Conservation (phyloP, 1,139 yeast species). For the Meyerozyma smithsonii region DNA sequence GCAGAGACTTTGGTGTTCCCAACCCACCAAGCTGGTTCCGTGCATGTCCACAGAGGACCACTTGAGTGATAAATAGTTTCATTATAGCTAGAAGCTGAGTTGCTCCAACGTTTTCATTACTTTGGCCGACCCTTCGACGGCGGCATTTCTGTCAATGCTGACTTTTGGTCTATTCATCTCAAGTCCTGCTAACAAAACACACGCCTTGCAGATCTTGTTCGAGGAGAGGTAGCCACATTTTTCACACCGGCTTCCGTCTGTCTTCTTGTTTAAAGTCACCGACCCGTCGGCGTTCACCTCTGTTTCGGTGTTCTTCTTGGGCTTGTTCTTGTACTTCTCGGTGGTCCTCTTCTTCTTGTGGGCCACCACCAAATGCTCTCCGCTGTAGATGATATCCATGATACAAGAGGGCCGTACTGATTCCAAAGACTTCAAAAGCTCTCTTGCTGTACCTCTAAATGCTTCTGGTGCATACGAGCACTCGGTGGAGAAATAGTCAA, state of each 20-base stretch:
- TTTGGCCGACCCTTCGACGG: constrained; percentile 65
- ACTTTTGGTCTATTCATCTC: constrained; percentile 70
- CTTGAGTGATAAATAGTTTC: neutral
- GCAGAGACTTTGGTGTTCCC: constrained; percentile 79
- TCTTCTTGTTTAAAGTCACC: constrained; percentile 35
- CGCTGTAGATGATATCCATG: constrained; percentile 89
- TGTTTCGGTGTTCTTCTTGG: constrained; percentile 14
- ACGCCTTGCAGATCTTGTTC: constrained; percentile 87
- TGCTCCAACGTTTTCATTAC: constrained; percentile 61
- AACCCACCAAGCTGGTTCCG: constrained; percentile 71
- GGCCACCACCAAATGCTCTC: constrained; percentile 75
- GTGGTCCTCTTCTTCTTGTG: constrained; percentile 41
- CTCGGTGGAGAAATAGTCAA: constrained; percentile 95
- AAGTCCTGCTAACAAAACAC: constrained; percentile 80
- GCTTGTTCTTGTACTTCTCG: constrained; percentile 25
- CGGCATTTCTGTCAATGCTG: constrained; percentile 44
- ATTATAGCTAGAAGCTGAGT: constrained; percentile 48
- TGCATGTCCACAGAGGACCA: constrained; percentile 39
- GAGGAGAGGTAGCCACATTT: constrained; percentile 91
- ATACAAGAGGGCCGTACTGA: constrained; percentile 90
- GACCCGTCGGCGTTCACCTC: constrained; percentile 62
- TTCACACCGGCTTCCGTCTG: constrained; percentile 73
- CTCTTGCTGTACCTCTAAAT: constrained; percentile 95
- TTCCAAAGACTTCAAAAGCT: constrained; percentile 82
- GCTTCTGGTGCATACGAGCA: constrained; percentile 99